Evolutionary conservation across 2,329 filamentous ascomycete species (phyloP), one percentile per base, ranked within the genome.

Genomic region (Talaromyces funiculosus): DNA sequence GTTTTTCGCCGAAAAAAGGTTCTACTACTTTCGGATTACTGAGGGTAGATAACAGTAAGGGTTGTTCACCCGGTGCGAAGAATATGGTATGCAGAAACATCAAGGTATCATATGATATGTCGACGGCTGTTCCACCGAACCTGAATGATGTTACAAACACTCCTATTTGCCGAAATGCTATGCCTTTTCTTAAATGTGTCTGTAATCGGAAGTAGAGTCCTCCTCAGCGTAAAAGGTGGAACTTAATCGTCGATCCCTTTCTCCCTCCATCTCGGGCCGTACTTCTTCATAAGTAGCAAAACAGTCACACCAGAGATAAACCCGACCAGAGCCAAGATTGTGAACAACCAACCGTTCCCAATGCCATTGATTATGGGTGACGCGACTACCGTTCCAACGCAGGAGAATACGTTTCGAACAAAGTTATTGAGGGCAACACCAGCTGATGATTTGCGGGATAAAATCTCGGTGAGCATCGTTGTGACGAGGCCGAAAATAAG

Each of bases 391-490:
- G 83, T 82, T 9, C 88, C 90, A 0, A 90, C 80, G 63, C 88
- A 92, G 54, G 84, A 86, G 67, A 92, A 86, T 40, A 92, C 90
- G 67, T 93, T 94, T 53, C 90, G 80, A 56, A 90, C 80, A 68
- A 93, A 90, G 70, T 93, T 93, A 73, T 93, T 92, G 45, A 92
- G 79, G 0, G 90, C 90, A 3, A 93, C 88, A 1, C 89, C 90
- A 10, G 84, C 84, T 3, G 86, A 89, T 54, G 86, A 87, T 64
- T 82, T 81, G 43, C 84, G 81, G 14, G 89, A 89, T 80, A 93
- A 87, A 69, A 93, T 92, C 69, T 94, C 90, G 0, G 90, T 93
- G 65, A 94, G 78, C 88, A 94, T 92, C 0, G 90, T 94, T 0
- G 89, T 92, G 0, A 84, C 81, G 66, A 85, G 82, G 53, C 84